Evolutionary conservation across 1,139 yeast genomes (phyloP), one percentile per base, ranked within the genome.

Genomic region (Sugiyamaella castrensis): DNA sequence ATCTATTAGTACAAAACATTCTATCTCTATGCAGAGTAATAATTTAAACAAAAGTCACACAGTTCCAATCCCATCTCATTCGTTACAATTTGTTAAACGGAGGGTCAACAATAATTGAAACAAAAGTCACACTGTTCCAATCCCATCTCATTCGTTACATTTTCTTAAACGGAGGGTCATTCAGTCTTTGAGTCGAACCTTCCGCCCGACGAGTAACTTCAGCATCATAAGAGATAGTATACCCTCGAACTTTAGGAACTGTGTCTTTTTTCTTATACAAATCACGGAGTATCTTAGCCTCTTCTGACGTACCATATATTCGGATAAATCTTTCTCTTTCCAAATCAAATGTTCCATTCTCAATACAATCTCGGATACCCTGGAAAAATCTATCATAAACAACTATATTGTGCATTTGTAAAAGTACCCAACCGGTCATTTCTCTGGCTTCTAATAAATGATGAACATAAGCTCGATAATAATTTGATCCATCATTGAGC

Each of bases 401-500:
- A 24, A 55, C 53, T 32, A 65, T 42, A 52, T 72, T 72, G 53
- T 72, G 74, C 56, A 64, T 61, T 56, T 71, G 73, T 32, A 72
- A 59, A 9, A 70, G 53, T 31, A 71, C 71, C 63, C 70, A 68
- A 1, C 74, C 72, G 11, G 72, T 62, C 75, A 72, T 72, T 53
- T 72, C 76, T 27, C 59, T 58, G 4, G 74, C 75, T 34, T 67
- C 56, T 30, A 72, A 58, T 31, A 72, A 55, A 52, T 72, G 76
- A 46, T 71, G 73, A 8, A 72, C 51, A 52, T 71, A 72, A 3
- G 75, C 74, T 26, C 67, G 56, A 52, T 66, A 62, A 47, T 70
- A 67, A 9, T 54, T 45, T 26, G 63, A 57, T n/a, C 35, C 40
- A 33, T 55, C 49, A 24, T 52, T 56, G 48, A 61, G 16, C 5